Evolutionary conservation across 2,329 filamentous ascomycete genomes (phyloP).

Genomic region (Cercospora sp.): DNA sequence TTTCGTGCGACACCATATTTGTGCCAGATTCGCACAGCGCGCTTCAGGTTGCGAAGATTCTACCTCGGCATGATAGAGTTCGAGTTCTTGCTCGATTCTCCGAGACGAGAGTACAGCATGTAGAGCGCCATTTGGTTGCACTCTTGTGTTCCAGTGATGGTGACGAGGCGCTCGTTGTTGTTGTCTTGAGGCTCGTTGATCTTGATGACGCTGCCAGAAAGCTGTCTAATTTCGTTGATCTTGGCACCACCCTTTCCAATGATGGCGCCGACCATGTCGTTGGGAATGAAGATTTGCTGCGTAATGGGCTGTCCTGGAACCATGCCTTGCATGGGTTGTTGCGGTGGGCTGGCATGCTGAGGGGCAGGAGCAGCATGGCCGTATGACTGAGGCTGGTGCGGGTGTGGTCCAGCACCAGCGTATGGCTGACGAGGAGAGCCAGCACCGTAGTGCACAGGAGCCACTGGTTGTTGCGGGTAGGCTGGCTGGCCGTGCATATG

Average conservation of each 20-base stretch:
- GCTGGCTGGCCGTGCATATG: constrained; percentile 63
- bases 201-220: constrained; percentile 98
- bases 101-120: constrained; percentile 97
- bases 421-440: constrained; percentile 73
- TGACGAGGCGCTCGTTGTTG: constrained; percentile 96
- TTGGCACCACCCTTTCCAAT: constrained; percentile 98
- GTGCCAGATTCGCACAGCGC: background rate
- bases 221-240: constrained; percentile 98
- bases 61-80: constrained; percentile 43
- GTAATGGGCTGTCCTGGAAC: constrained; percentile 83
- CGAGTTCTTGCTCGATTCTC: constrained; percentile 57
- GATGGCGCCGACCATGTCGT: constrained; percentile 99
- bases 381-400: constrained; percentile 63
- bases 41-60: constrained; percentile 2
- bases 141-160: constrained; percentile 95
- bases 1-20: background rate
- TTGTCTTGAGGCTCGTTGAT: constrained; percentile 99
- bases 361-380: constrained; percentile 56
- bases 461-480: constrained; percentile 51
- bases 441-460: constrained; percentile 76
- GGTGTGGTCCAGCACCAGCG: constrained; percentile 75
- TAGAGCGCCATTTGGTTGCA: constrained; percentile 99
- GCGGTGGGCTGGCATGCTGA: constrained; percentile 66
- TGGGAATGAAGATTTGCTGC: constrained; percentile 98
- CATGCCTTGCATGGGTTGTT: constrained; percentile 69